These are phyloP conservation scores for Catenaria anguillulae DNA, from an alignment of 371 early-diverging fungal genomes.

Conservation along the genomic window DNA sequence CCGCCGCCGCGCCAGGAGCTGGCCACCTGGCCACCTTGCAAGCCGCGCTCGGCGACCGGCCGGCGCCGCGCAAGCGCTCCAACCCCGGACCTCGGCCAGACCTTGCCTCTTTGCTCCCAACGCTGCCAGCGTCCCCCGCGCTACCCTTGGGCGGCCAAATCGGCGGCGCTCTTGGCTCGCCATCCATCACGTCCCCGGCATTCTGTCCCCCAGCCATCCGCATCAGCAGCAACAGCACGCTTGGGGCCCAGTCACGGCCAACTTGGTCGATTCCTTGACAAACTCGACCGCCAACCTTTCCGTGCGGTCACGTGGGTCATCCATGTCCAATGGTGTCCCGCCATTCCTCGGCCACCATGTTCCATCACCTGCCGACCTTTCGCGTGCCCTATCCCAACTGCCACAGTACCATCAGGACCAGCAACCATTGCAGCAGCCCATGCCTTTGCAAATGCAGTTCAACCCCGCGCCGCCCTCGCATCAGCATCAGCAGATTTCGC, in stretches of 20 bases:
- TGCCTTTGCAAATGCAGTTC: no score
- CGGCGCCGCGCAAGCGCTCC: conserved; percentile 1
- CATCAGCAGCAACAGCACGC: no score
- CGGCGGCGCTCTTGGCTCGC: no score
- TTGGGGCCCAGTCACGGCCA: no score
- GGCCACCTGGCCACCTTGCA: no score
- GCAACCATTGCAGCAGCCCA: no score
- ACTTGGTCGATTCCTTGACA: neutral
- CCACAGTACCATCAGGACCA: neutral
- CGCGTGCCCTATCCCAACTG: neutral
- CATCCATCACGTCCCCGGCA: no score
- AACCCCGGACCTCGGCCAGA: neutral
- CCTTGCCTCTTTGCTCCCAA: neutral
- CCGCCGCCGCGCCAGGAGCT: no score
- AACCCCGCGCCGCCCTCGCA: neutral
- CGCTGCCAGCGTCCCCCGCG: no score
- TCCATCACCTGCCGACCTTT: neutral
- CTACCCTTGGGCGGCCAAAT: no score
- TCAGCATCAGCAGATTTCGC: neutral
- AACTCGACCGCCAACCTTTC: neutral
- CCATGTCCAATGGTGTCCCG: neutral
- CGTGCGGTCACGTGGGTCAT: neutral
- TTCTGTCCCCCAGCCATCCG: no score
- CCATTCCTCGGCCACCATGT: neutral
- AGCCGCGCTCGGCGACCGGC: neutral